Conservation (phyloP, 2,329 filamentous ascomycete genomes). For the Chaetomium sp. region DNA sequence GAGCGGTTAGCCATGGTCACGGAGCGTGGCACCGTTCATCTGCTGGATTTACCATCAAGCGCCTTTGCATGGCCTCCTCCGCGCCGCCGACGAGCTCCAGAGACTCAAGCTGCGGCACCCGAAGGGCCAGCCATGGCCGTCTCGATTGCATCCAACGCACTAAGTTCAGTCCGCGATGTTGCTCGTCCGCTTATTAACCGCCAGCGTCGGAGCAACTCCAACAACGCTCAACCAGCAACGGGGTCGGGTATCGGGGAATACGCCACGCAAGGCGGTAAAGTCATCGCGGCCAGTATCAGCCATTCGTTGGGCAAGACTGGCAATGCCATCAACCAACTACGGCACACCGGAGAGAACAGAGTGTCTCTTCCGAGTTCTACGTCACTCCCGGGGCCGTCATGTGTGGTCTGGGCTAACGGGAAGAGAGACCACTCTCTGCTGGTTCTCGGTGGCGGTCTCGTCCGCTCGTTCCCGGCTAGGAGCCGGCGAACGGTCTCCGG, state of each 20-base stretch:
- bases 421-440: constrained; percentile 57
- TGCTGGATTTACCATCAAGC: constrained; percentile 76
- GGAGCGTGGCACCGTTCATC: constrained; percentile 89
- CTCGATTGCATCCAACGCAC: constrained; percentile 62
- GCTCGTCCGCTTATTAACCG: constrained; percentile 54
- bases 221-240: constrained; percentile 31
- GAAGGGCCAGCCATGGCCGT: constrained; percentile 51
- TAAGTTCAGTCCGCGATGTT: constrained; percentile 64
- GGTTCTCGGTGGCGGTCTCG: constrained; percentile 57
- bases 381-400: constrained; percentile 49
- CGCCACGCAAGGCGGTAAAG: constrained; percentile 63
- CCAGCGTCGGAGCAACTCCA: constrained; percentile 46
- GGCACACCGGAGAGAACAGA: constrained; percentile 69
- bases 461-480: constrained; percentile 60
- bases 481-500: constrained; percentile 47
- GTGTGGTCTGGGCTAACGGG: constrained; percentile 59
- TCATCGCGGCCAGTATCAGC: constrained; percentile 66
- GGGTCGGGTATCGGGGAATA: constrained; percentile 48
- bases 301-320: constrained; percentile 70
- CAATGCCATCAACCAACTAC: constrained; percentile 60
- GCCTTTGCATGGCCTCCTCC: constrained; percentile 85
- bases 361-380: constrained; percentile 57
- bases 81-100: constrained; percentile 42
- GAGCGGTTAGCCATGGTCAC: constrained; percentile 85
- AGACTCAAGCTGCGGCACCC: constrained; percentile 40